These are phyloP conservation scores for Chaetoceros muelleri DNA, from an alignment of 108 stramenopile species.

Conservation along the genomic window DNA sequence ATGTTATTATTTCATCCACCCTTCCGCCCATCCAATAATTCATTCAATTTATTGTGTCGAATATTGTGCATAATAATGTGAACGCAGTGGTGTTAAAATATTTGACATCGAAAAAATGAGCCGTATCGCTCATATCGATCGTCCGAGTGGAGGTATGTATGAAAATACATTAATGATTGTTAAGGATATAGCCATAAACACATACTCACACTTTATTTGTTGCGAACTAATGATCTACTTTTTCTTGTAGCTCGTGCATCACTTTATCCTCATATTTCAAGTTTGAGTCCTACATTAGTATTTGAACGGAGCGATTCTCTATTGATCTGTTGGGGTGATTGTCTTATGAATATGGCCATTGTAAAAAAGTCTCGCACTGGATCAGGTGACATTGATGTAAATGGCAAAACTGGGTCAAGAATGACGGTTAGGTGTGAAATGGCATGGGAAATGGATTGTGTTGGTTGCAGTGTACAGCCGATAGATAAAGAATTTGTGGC, in stretches of 20 bases:
- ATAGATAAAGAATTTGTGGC: constrained; percentile 57
- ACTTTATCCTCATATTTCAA: constrained; percentile 51
- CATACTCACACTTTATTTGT: neutral
- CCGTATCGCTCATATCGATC: constrained; percentile 73
- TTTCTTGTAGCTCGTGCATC: constrained; percentile 38
- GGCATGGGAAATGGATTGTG: constrained; percentile 86
- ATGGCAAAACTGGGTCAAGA: constrained; percentile 9
- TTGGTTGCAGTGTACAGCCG: constrained; percentile 62
- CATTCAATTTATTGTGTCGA: neutral
- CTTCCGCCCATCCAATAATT: neutral
- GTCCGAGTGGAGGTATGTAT: constrained; percentile 75
- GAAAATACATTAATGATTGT: neutral
- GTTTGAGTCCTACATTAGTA: constrained; percentile 30
- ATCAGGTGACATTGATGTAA: neutral
- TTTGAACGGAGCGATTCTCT: constrained; percentile 51
- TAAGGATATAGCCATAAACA: neutral
- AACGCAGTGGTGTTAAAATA: constrained; percentile 41
- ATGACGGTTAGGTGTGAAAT: constrained; percentile 48
- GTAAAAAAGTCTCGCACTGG: constrained; percentile 16
- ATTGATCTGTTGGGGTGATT: constrained; percentile 79
- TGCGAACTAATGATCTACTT: neutral
- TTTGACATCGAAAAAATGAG: constrained; percentile 58
- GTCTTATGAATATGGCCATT: constrained; percentile 55
- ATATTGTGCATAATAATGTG: too few species aligned
- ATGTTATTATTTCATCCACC: neutral